Evolutionary conservation across 805 yeast species (phyloP).

Genomic region (Blastobotrys parvus): DNA sequence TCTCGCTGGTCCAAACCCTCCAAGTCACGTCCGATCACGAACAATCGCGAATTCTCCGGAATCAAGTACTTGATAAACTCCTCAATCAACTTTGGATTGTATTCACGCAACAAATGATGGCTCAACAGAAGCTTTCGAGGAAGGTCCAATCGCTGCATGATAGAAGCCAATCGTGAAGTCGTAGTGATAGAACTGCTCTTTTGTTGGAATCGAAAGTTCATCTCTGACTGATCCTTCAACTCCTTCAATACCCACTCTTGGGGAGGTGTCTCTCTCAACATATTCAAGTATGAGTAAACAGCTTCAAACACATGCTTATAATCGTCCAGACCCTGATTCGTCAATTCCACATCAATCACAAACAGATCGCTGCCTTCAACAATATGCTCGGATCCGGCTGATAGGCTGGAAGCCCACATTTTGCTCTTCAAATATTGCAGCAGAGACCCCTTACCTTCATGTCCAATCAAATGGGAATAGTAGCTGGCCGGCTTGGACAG

Average conservation of each 20-base stretch:
- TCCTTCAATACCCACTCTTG: conserved; percentile 79
- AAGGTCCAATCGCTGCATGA: conserved; percentile 47
- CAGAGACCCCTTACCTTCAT: conserved; percentile 84
- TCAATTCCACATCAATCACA: conserved; percentile 64
- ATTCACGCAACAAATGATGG: conserved; percentile 47
- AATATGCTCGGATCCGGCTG: conserved; percentile 55
- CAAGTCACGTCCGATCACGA: conserved; percentile 45
- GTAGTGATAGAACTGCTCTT: conserved; percentile 65
- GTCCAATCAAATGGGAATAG: conserved; percentile 79
- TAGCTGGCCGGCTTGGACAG: conserved; percentile 61
- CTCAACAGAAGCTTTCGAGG: conserved; percentile 62
- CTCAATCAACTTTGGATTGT: conserved; percentile 45
- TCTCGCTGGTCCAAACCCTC: conserved; percentile 46
- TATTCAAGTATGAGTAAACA: conserved; percentile 64
- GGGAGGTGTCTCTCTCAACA: conserved; percentile 52
- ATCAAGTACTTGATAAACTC: conserved; percentile 43
- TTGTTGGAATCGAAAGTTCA: conserved; percentile 73
- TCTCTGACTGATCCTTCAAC: conserved; percentile 53
- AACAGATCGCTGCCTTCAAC: conserved; percentile 60
- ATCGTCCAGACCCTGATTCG: conserved; percentile 54
- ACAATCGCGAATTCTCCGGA: conserved; percentile 52
- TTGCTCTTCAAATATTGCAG: conserved; percentile 56
- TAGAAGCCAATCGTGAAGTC: conserved; percentile 57
- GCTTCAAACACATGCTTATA: conserved; percentile 53
- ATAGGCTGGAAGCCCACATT: conserved; percentile 74